A percentile compares a stretch with the other conserved stretches of the same genome.
Evolutionary conservation across 345 rosid genomes (phyloP).

Genomic region (Capsella bursapastoris): DNA sequence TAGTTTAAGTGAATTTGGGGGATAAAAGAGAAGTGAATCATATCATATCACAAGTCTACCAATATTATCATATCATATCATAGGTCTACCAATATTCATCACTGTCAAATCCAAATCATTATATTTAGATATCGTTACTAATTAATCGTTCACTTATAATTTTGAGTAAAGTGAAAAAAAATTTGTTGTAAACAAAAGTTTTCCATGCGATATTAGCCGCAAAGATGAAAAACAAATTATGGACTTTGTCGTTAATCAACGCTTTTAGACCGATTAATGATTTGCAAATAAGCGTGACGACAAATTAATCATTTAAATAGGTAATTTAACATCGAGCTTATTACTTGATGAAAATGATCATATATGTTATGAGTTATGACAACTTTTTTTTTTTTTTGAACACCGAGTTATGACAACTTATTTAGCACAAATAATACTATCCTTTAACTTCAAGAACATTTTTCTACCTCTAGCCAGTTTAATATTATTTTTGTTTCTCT

Average conservation of each 20-base stretch:
- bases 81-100: constrained; percentile 33
- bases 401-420: no score
- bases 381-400: no score
- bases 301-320: constrained; percentile 24
- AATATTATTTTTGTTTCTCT: no score
- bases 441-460: no score
- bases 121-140: not conserved
- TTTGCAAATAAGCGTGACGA: constrained; percentile 38
- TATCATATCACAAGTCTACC: constrained; percentile 32
- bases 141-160: not conserved
- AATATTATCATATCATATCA: constrained; percentile 27
- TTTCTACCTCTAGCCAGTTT: no score
- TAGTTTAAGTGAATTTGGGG: constrained; percentile 33
- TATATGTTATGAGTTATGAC: no score
- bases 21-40: constrained; percentile 37
- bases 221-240: constrained; percentile 20
- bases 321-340: not conserved
- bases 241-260: constrained; percentile 33
- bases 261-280: constrained; percentile 22
- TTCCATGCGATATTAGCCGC: constrained; percentile 37
- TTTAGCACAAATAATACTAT: no score
- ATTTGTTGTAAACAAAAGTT: not conserved
- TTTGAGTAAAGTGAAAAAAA: not conserved
- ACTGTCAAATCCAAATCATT: constrained; percentile 39
- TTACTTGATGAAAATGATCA: not conserved